phyloP scores from a whole-genome alignment of 2,329 filamentous ascomycete genomes.

The Colletotrichum incanum region DNA sequence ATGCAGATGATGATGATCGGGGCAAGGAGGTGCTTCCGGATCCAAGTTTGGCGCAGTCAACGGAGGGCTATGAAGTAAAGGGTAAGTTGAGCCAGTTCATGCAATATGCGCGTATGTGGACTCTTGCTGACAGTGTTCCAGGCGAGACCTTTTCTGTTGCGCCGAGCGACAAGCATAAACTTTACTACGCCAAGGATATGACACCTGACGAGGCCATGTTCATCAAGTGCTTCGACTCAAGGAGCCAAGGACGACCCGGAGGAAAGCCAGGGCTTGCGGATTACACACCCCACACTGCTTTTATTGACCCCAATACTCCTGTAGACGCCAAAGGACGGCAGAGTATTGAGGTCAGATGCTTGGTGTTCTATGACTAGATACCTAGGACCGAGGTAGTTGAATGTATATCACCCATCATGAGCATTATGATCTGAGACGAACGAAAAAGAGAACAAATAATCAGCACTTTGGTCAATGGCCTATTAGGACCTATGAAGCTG shows the following conservation, averaged over 20 bases:
- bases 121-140: background rate
- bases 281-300: slow-evolving; percentile 69
- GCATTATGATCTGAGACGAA: background rate
- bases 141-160: slow-evolving; percentile 76
- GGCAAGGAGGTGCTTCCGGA: slow-evolving; percentile 72
- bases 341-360: slow-evolving; percentile 76
- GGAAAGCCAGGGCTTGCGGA: slow-evolving; percentile 63
- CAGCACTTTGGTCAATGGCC: too few species aligned
- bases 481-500: background rate
- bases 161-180: slow-evolving; percentile 71
- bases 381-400: rapidly evolving
- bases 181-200: slow-evolving; percentile 80
- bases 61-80: slow-evolving; percentile 73
- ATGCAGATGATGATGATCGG: slow-evolving; percentile 61
- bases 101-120: background rate
- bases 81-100: slow-evolving; percentile 43
- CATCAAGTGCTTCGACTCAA: slow-evolving; percentile 70
- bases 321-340: slow-evolving; percentile 76
- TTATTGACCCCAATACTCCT: slow-evolving; percentile 74
- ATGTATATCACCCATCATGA: background rate
- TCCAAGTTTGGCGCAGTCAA: slow-evolving; percentile 60
- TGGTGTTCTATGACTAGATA: slow-evolving; percentile 70
- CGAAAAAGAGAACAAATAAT: background rate
- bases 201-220: slow-evolving; percentile 65
- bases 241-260: slow-evolving; percentile 59